Percentiles rank a stretch among this genome's conserved stretches.
These are phyloP conservation scores for Synchytrium microbalum DNA, from an alignment of 371 early-diverging fungal genomes.

Conservation along the genomic window DNA sequence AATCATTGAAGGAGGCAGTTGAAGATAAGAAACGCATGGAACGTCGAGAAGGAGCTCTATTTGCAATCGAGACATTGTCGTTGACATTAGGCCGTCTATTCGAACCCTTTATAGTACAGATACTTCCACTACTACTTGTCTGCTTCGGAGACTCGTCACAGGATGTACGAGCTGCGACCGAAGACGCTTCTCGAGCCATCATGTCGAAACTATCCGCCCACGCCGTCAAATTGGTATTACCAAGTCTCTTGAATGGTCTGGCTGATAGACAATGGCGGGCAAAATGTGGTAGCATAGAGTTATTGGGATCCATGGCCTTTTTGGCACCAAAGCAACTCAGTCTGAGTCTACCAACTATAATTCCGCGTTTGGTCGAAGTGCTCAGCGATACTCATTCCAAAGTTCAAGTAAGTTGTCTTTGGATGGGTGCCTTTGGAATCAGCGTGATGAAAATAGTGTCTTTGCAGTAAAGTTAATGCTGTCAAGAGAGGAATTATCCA, in stretches of 20 bases:
- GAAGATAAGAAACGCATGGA: conserved; percentile 64
- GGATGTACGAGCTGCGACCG: conserved; percentile 88
- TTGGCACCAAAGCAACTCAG: conserved; percentile 94
- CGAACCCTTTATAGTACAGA: conserved; percentile 95
- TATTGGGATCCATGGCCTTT: conserved; percentile 93
- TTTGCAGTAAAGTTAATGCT: no score
- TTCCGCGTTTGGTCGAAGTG: conserved; percentile 85
- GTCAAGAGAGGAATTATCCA: no score
- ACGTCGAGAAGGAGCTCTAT: conserved; percentile 85
- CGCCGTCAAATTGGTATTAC: conserved; percentile 92
- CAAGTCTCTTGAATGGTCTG: conserved; percentile 76
- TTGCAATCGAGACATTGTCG: conserved; percentile 87
- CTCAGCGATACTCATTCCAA: conserved; percentile 88
- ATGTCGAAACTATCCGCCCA: conserved; percentile 94
- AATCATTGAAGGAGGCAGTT: conserved; percentile 69
- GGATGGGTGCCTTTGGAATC: no score
- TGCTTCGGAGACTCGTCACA: conserved; percentile 79
- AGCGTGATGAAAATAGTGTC: no score
- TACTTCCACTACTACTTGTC: conserved; percentile 75
- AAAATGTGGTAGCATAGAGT: conserved; percentile 90
- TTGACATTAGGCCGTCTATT: conserved; percentile 81
- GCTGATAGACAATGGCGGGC: conserved; percentile 91
- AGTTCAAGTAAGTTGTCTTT: conserved; percentile 58
- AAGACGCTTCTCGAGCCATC: conserved; percentile 85
- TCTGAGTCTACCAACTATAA: conserved; percentile 79